Base-by-base conservation (phyloP, 305 asterid species). In the Rubia tinctorum region DNA sequence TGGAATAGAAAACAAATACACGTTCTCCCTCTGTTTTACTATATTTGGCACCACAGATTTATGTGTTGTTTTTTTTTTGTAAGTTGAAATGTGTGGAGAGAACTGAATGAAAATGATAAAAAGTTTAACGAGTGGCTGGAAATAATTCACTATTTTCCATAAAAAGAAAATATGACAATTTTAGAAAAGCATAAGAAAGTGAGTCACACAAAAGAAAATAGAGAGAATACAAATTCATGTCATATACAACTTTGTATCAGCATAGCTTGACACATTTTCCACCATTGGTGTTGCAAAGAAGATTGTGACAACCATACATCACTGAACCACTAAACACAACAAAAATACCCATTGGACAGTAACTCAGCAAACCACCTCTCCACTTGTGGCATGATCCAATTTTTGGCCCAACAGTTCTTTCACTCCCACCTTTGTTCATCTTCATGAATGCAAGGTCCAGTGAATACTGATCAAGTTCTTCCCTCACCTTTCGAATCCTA, bases 391-490 rank as follows among this genome's bases (percentile, higher is more conserved):
- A 20, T 10, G 61, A 25, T 25, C 73, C 75, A 8, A 66, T 71
- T 45, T 82, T 77, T 23, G 84, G 84, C 67, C 84, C 72, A 12
- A 81, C 77, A 30, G 68, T 72, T 69, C 34, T 30, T 30, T 30
- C 34, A 30, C 3, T 30, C 34, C 34, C 34, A 30, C 34, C 34
- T 30, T 47, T 72, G 56, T 82, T 30, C 80, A 68, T 1, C 77
- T 73, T 80, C 75, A 81, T 84, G 76, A 81, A 75, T 5, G 70
- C 79, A 11, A 76, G 66, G 77, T 84, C 87, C 13, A 72, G 66
- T 68, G 61, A 8, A 69, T 63, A 74, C 56, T 84, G 91, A 71
- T 86, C 88, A 6, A 86, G 85, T 18, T 84, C 82, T 69, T 81
- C 80, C 71, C 82, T 80, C 11, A 79, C 75, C 66, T 74, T 75